Base-by-base conservation (phyloP, 2,329 filamentous ascomycete genomes). In the Scedosporium apiospermum region DNA sequence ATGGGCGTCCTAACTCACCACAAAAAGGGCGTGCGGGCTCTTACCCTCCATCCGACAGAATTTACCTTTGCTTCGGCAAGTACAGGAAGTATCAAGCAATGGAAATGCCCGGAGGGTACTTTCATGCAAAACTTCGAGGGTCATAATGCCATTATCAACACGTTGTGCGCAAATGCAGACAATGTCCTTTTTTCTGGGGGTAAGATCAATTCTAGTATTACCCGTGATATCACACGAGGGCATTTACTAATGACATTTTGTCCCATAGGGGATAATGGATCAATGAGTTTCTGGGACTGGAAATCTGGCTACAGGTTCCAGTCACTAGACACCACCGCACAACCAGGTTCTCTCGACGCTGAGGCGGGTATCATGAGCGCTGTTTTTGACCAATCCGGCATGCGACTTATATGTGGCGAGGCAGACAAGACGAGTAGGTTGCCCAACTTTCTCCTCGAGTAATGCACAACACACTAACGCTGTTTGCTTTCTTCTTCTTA, bases 61-160 rank as follows among this genome's bases (percentile, higher is more conserved):
- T 99, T 96, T 72, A 99, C 96, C 0, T 99, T 99, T 72, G 95
- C 95, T 4, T 93, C 86, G 64, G 95, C 89, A 53, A 96, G 91
- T 70, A 93, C 93, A 0, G 89, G 90, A 26, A 93, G 90, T 72
- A 97, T 99, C 77, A 99, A 99, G 80, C 95, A 99, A 77, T 99
- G 95, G 93, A 97, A 98, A 74, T 98, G 93, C 68, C 96, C 96
- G 1, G 92, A 97, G 72, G 96, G 93, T 44, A 91, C 91, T 16
- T 98, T 99, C 73, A 99, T 99, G 95, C 93, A 97, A 75, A 98
- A 98, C 72, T 98, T 98, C 70, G 91, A 96, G 53, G 93, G 93
- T 4, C 93, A 98, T 71, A 97, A 97, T 70, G 86, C 91, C 64
- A 96, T 99, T 73, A 93, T 99, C 78, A 99, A 99, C 76, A 92